These are phyloP conservation scores for Lycium barbarum DNA, from an alignment of 257 asterid species.

Conservation along the genomic window DNA sequence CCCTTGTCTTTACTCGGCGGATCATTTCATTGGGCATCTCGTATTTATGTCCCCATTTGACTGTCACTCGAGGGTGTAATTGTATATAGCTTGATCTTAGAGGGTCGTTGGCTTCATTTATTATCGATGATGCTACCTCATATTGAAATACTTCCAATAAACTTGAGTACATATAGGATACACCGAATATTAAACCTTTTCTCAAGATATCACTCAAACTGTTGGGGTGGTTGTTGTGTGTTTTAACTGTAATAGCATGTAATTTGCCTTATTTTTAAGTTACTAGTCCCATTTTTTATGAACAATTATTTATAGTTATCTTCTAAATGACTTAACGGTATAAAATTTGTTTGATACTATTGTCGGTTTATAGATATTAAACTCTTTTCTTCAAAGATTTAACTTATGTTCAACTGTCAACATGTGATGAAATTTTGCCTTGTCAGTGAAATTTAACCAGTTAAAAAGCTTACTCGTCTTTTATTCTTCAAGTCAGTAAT, in stretches of 20 bases:
- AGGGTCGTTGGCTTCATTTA: slow-evolving; percentile 17
- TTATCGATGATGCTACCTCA: too few species aligned
- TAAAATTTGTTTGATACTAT: background rate
- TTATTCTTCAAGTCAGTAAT: too few species aligned
- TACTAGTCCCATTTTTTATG: background rate
- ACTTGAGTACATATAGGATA: too few species aligned
- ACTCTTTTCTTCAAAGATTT: background rate
- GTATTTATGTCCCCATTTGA: slow-evolving; percentile 12
- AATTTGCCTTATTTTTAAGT: background rate
- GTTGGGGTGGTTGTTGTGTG: background rate
- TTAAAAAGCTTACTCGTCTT: too few species aligned
- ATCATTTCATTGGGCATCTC: slow-evolving; percentile 1
- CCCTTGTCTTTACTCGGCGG: background rate
- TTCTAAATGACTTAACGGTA: too few species aligned
- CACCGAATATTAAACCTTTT: too few species aligned
- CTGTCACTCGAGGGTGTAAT: slow-evolving; percentile 25
- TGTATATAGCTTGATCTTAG: slow-evolving; percentile 32
- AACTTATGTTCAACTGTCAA: background rate
- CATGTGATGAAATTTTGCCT: background rate
- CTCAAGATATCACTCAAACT: too few species aligned
- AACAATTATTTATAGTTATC: background rate
- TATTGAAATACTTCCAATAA: too few species aligned
- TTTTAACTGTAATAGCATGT: background rate
- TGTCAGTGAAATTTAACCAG: too few species aligned
- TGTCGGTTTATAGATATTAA: background rate